Percentiles rank a stretch among this genome's conserved stretches.
These are phyloP conservation scores for Petunia secreta DNA, from an alignment of 257 asterid genomes.

Conservation along the genomic window DNA sequence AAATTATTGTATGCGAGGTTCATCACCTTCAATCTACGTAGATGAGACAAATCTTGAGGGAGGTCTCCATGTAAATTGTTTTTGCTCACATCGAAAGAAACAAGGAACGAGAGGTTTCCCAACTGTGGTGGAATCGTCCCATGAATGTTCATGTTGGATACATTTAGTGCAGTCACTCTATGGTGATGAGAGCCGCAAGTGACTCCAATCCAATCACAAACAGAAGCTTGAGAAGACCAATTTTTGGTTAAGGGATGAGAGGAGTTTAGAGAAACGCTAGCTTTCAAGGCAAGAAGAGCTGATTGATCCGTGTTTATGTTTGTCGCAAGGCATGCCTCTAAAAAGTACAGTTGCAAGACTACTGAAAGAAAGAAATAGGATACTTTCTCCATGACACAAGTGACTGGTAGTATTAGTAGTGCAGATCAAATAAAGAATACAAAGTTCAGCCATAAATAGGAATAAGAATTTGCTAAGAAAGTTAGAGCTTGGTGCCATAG, in stretches of 20 bases:
- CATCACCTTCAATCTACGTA: constrained; percentile 26
- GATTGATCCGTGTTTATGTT: neutral
- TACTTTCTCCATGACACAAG: no score
- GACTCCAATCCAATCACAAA: constrained; percentile 28
- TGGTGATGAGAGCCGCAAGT: neutral
- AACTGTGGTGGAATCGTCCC: constrained; percentile 18
- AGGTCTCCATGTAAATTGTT: constrained; percentile 34
- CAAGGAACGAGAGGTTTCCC: constrained; percentile 33
- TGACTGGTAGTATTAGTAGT: no score
- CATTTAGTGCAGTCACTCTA: neutral
- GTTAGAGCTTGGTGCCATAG: no score
- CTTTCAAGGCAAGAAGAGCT: constrained; percentile 22
- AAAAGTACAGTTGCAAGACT: neutral
- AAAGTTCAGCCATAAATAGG: no score
- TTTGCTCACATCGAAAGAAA: constrained; percentile 22
- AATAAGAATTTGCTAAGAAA: no score
- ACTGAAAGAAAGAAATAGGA: no score
- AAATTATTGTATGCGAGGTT: constrained; percentile 26
- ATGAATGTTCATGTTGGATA: neutral
- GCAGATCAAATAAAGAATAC: no score
- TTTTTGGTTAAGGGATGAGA: neutral
- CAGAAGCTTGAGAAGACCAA: constrained; percentile 14
- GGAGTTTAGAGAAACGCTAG: neutral
- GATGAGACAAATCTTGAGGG: neutral
- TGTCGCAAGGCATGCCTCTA: neutral